These are phyloP conservation scores for Ophiostoma pallidulum DNA, from an alignment of 2,329 filamentous ascomycete species.

Conservation along the genomic window DNA sequence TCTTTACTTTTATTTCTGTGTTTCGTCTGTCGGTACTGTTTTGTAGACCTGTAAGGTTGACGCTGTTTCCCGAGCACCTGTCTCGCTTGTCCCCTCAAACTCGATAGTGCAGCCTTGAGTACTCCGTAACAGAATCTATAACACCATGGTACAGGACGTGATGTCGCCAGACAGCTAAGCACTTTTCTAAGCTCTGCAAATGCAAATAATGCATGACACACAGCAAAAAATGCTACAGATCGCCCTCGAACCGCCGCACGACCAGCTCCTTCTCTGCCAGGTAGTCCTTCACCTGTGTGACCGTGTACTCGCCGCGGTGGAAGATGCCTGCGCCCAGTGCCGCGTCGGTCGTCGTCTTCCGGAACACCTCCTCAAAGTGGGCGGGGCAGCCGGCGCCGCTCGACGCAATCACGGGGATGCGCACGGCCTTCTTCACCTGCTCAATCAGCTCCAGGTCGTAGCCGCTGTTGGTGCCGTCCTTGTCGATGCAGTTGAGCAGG, in stretches of 20 bases:
- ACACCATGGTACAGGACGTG: too few relatives aligned
- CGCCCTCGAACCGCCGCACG: slow-evolving; percentile 68
- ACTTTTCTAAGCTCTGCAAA: too few relatives aligned
- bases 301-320: slow-evolving; percentile 89
- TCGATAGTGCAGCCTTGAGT: too few relatives aligned
- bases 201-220: background rate
- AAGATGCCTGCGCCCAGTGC: slow-evolving; percentile 97
- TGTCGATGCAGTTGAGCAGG: slow-evolving; percentile 94
- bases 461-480: slow-evolving; percentile 86
- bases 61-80: too few relatives aligned
- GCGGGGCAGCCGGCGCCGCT: slow-evolving; percentile 80
- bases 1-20: too few relatives aligned
- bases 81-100: too few relatives aligned
- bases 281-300: slow-evolving; percentile 85
- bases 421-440: slow-evolving; percentile 78
- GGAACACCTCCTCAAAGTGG: slow-evolving; percentile 89
- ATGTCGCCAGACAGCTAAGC: too few relatives aligned
- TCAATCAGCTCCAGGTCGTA: slow-evolving; percentile 89
- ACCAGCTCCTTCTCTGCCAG: slow-evolving; percentile 61
- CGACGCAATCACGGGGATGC: slow-evolving; percentile 89
- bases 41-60: too few relatives aligned
- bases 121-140: too few relatives aligned
- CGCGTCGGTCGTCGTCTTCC: slow-evolving; percentile 76
- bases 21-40: too few relatives aligned
- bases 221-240: slow-evolving; percentile 23